Base-by-base conservation (phyloP, 805 yeast species). In the Wickerhamiella lipophila region DNA sequence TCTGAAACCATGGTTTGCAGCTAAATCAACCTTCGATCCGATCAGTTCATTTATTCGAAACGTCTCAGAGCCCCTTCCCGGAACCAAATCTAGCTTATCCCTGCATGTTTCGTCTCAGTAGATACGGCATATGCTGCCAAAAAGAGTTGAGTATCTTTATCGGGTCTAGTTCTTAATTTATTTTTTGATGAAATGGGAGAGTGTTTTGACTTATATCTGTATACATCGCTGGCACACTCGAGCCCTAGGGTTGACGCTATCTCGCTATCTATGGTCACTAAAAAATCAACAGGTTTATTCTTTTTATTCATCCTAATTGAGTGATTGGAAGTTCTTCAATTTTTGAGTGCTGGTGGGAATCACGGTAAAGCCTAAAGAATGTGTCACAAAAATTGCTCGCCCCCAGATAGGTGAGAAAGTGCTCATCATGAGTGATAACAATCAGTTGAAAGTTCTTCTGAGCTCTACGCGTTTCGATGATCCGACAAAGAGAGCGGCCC, bases 391-490 rank as follows among this genome's bases (percentile, higher is more conserved):
- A 87, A 50, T 77, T 75, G 18, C 80, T 74, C 0, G 96, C 96
- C 62, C 82, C 79, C 80, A 92, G 87, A 60, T 79, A 79, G 44
- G 77, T 74, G 58, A 92, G 69, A 60, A 92, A 92, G 58, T 82
- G 81, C 63, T 89, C 96, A 65, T 92, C 99, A 60, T 92, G 99
- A 0, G 98, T 92, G 56, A 92, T 92, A 5, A 92, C 94, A 58
- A 92, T 87, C 49, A 92, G 70, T 67, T 92, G 98, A 69, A 92
- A 92, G 62, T 92, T 92, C 58, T 73, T 76, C 64, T 92, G 98
- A 30, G 69, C 71, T 48, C 76, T 74, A 56, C 99, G 73, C 57
- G 78, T 65, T 35, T 78, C 81, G 50, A 92, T 85, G 47, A 92
- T 84, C 45, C 72, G 73, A 52, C 79, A 75, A 55, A 92, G 69